These are phyloP conservation scores for Calycina herbarum DNA, from an alignment of 2,329 filamentous ascomycete species.

Conservation along the genomic window DNA sequence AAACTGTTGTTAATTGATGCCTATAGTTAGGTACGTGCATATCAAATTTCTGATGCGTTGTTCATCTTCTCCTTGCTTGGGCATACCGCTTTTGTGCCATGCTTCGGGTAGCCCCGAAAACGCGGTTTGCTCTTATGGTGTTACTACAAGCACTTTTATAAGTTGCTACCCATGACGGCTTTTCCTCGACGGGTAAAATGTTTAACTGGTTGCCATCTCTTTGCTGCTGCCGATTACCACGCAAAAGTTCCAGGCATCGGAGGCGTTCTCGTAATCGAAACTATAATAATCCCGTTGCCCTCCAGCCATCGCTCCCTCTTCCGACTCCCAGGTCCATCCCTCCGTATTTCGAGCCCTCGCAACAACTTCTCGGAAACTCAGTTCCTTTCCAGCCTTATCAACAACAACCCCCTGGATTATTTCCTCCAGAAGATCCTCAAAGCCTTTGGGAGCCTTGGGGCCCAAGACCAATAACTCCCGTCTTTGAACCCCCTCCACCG, in stretches of 20 bases:
- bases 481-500: neutral
- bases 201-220: conserved; percentile 6
- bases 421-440: neutral
- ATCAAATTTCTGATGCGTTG: conserved; percentile 3
- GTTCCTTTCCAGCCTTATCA: neutral
- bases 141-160: conserved; percentile 4
- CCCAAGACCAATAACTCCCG: neutral
- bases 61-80: neutral
- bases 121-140: conserved; percentile 2
- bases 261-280: neutral
- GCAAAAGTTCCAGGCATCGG: neutral
- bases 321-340: neutral
- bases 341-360: neutral
- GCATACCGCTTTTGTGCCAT: conserved; percentile 3
- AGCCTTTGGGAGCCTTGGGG: neutral
- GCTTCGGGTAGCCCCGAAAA: conserved; percentile 3
- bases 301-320: neutral
- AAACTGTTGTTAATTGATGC: neutral
- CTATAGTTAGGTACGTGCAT: neutral
- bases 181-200: neutral
- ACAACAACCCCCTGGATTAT: neutral
- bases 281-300: conserved; percentile 3
- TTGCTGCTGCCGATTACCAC: conserved; percentile 1
- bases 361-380: neutral
- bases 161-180: neutral